Percentiles rank a stretch among this genome's conserved stretches.
Evolutionary conservation across 1,139 yeast species (phyloP).

Genomic region (Candida tropicalis): DNA sequence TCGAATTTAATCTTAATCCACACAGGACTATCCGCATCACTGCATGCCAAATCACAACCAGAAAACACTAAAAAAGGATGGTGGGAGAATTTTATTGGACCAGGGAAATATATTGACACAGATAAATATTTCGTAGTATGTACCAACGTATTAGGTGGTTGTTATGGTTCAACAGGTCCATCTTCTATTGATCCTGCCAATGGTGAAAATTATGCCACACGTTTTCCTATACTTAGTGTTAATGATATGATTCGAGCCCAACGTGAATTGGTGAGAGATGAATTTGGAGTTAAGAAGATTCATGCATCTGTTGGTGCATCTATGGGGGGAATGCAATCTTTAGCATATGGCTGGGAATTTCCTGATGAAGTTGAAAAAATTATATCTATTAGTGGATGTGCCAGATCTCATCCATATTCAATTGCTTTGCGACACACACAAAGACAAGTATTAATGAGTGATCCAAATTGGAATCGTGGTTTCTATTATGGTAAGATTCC

Average conservation of each 20-base stretch:
- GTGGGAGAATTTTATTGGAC: conserved; percentile 96
- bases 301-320: conserved; percentile 89
- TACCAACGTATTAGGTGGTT: conserved; percentile 90
- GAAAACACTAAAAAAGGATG: conserved; percentile 78
- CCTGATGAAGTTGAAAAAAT: conserved; percentile 74
- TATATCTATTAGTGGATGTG: conserved; percentile 85
- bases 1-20: conserved; percentile 80
- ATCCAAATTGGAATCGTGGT: conserved; percentile 93
- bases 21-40: conserved; percentile 91
- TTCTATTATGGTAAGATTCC: conserved; percentile 78
- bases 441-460: conserved; percentile 91
- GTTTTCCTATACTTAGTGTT: conserved; percentile 83
- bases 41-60: conserved; percentile 88
- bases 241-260: conserved; percentile 94
- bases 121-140: conserved; percentile 80
- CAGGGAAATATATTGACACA: conserved; percentile 79
- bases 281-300: conserved; percentile 62
- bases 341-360: conserved; percentile 85
- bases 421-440: conserved; percentile 93
- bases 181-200: conserved; percentile 78
- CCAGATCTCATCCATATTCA: conserved; percentile 90
- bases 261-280: conserved; percentile 61
- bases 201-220: conserved; percentile 70
- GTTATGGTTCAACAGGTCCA: conserved; percentile 96
- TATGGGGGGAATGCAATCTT: conserved; percentile 97